Percentiles rank a stretch among this genome's conserved stretches.
These are phyloP conservation scores for Hygrophorus russula DNA, from an alignment of 768 basidiomycete species.

Conservation along the genomic window DNA sequence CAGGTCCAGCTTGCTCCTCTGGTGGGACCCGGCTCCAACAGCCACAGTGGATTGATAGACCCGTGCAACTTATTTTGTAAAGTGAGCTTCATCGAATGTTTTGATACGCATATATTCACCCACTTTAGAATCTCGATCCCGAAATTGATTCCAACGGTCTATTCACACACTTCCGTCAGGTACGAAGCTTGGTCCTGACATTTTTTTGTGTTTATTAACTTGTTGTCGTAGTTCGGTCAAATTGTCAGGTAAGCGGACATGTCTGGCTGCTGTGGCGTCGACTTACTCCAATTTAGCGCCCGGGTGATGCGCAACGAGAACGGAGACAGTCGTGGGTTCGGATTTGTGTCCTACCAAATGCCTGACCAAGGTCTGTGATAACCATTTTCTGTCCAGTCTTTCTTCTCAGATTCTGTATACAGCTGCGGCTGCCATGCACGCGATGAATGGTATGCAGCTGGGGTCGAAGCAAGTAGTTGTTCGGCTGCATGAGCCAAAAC, in stretches of 20 bases:
- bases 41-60: slow-evolving; percentile 82
- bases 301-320: slow-evolving; percentile 85
- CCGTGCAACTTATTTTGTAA: slow-evolving; percentile 89
- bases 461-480: slow-evolving; percentile 77
- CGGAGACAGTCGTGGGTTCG: slow-evolving; percentile 79
- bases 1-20: slow-evolving; percentile 78
- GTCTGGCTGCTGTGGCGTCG: background rate
- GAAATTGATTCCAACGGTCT: slow-evolving; percentile 79
- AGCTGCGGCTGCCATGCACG: slow-evolving; percentile 67
- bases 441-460: slow-evolving; percentile 68
- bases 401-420: slow-evolving; percentile 7
- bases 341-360: slow-evolving; percentile 80
- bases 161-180: slow-evolving; percentile 74
- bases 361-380: slow-evolving; percentile 60
- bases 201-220: slow-evolving; percentile 1
- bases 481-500: slow-evolving; percentile 83
- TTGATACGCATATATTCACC: slow-evolving; percentile 4
- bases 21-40: slow-evolving; percentile 63
- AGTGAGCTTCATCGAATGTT: slow-evolving; percentile 26
- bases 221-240: slow-evolving; percentile 56
- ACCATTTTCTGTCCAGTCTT: background rate
- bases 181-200: slow-evolving; percentile 19
- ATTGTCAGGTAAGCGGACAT: slow-evolving; percentile 62
- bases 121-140: slow-evolving; percentile 65
- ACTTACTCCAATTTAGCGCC: slow-evolving; percentile 38